These are phyloP conservation scores for Globisporangium emineosum DNA, from an alignment of 352 stramenopile species.

Conservation along the genomic window DNA sequence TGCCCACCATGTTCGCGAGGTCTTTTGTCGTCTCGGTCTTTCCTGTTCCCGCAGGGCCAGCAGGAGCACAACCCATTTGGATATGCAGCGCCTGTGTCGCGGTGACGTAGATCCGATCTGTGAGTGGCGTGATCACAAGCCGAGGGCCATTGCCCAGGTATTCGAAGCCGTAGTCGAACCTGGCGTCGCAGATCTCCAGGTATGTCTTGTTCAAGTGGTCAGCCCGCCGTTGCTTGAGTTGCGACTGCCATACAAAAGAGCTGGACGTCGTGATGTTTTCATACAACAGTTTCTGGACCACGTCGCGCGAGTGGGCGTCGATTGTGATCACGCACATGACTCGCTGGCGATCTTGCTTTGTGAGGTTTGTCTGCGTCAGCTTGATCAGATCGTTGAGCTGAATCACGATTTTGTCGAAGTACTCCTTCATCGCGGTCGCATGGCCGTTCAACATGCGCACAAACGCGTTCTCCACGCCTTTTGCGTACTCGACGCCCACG, in stretches of 20 bases:
- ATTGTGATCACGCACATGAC: constrained; percentile 96
- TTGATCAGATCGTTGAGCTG: constrained; percentile 93
- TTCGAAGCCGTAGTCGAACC: constrained; percentile 94
- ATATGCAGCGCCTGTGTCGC: constrained; percentile 93
- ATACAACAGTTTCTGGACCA: constrained; percentile 90
- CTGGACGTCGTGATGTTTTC: constrained; percentile 67
- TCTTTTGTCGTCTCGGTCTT: constrained; percentile 97
- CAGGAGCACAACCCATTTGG: constrained; percentile 94
- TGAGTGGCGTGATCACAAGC: constrained; percentile 93
- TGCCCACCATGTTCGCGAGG: constrained; percentile 90
- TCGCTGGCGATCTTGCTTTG: constrained; percentile 85
- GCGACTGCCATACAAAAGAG: constrained; percentile 93
- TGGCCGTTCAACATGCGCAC: constrained; percentile 64
- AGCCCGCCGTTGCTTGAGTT: constrained; percentile 83
- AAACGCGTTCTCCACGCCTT: constrained; percentile 84
- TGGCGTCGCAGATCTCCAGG: constrained; percentile 90
- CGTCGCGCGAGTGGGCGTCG: constrained; percentile 90
- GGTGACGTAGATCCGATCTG: constrained; percentile 95
- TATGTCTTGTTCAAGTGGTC: constrained; percentile 50
- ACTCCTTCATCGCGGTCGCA: constrained; percentile 78
- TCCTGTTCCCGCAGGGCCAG: constrained; percentile 86
- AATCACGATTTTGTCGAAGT: constrained; percentile 79
- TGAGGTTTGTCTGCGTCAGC: constrained; percentile 82
- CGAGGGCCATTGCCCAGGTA: constrained; percentile 93
- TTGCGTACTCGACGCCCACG: constrained; percentile 87